Percentiles rank a stretch among this genome's conserved stretches.
Conservation (phyloP, 768 basidiomycete genomes). For the Calocybe gangraenosa region DNA sequence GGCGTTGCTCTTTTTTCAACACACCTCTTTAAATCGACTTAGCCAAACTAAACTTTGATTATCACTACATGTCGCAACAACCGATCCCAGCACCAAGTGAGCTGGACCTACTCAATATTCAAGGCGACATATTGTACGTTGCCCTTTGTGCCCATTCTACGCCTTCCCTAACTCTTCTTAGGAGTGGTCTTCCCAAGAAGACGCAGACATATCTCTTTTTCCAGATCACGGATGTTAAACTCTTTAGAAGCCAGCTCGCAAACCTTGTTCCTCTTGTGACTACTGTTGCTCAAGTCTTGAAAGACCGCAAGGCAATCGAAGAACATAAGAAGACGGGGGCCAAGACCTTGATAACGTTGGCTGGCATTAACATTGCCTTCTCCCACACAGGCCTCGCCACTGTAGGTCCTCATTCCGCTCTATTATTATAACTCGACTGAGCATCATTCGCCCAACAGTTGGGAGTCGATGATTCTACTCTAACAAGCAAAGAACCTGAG, state of each 20-base stretch:
- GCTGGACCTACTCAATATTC: constrained; percentile 39
- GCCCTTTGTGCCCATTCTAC: neutral
- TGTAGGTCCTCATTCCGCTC: constrained; percentile 19
- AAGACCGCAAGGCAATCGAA: constrained; percentile 35
- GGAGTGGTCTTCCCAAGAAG: constrained; percentile 54
- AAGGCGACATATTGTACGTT: constrained; percentile 44
- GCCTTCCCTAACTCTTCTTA: constrained; percentile 13
- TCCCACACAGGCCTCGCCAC: constrained; percentile 42
- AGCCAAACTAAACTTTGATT: neutral
- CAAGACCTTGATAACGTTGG: constrained; percentile 31
- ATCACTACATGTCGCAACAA: constrained; percentile 17
- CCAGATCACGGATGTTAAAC: constrained; percentile 36
- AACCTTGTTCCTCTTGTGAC: constrained; percentile 41
- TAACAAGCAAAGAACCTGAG: constrained; percentile 25
- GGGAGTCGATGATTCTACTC: constrained; percentile 33
- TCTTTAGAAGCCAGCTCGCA: constrained; percentile 39
- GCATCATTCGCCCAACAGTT: constrained; percentile 21
- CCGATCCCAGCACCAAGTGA: constrained; percentile 12
- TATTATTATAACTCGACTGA: neutral
- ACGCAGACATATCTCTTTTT: constrained; percentile 50
- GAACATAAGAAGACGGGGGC: constrained; percentile 34
- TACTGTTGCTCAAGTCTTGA: constrained; percentile 37
- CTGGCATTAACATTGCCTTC: constrained; percentile 51
- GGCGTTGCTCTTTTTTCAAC: neutral
- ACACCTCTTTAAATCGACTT: neutral